Conservation (phyloP, 768 basidiomycete species). For the Agaricus subrufescens region DNA sequence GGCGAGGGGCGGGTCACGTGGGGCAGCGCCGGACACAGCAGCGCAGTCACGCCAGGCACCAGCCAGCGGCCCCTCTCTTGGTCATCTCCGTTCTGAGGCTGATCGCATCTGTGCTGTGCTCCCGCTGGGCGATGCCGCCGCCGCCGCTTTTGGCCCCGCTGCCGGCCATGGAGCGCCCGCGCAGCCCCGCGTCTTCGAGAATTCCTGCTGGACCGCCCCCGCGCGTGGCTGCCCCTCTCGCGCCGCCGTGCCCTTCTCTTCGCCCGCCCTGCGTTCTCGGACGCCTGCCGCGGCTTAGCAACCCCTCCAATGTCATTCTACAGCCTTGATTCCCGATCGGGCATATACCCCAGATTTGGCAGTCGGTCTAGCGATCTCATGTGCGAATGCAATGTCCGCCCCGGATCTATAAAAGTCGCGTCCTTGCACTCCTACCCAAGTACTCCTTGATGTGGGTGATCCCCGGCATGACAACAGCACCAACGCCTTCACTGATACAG, state of each 20-base stretch:
- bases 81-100: not conserved
- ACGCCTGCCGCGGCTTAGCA: slow-evolving; percentile 9
- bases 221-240: too few relatives aligned
- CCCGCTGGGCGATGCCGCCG: not conserved
- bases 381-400: slow-evolving; percentile 5
- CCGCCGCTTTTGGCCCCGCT: not conserved
- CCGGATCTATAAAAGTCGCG: slow-evolving; percentile 9
- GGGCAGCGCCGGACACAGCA: too few relatives aligned
- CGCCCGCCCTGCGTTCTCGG: slow-evolving; percentile 4
- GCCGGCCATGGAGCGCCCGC: slow-evolving; percentile 4
- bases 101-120: slow-evolving; percentile 11
- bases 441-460: slow-evolving; percentile 13
- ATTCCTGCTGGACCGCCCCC: not conserved
- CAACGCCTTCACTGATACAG: slow-evolving; percentile 10
- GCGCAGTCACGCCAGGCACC: too few relatives aligned
- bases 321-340: slow-evolving; percentile 9
- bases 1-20: slow-evolving; percentile 8
- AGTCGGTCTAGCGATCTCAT: slow-evolving; percentile 8
- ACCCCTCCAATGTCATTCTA: slow-evolving; percentile 15
- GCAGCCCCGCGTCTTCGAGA: slow-evolving; percentile 9
- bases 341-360: slow-evolving; percentile 4
- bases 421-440: slow-evolving; percentile 9
- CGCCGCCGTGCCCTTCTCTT: not conserved
- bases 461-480: slow-evolving; percentile 16
- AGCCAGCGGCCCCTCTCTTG: too few relatives aligned